Base-by-base conservation (phyloP, 2,329 filamentous ascomycete species). In the Pseudopithomyces chartarum region DNA sequence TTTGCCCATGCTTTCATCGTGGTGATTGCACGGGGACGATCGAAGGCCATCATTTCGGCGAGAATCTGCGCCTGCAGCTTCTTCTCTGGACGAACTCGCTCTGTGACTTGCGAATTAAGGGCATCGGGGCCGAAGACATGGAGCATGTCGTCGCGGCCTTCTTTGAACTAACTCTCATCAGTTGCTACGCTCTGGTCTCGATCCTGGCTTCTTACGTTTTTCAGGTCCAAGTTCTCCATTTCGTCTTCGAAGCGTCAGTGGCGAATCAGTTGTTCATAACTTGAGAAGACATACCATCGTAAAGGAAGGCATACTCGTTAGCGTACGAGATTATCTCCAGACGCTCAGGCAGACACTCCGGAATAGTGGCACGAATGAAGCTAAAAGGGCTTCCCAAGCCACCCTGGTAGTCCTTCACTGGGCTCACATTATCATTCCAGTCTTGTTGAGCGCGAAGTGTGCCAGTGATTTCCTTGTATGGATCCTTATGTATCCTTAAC, bases 251-350 rank as follows among this genome's bases (percentile, higher is more conserved):
- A 6, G 43, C 38, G 45, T 57, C 19, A 54, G 46, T 33, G 29
- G 26, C 39, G 13, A 39, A 19, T 20, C 38, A 6, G 15, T 7
- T 13, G 11, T 12, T 10, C 13, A 19, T 36, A 29, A 49, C 38
- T 29, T 55, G 39, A 7, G 10, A 7, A 12, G 12, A 22, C 56
- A 34, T 63, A 73, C 71, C 72, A 57, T 79, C 77, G 59, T 78
- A 68, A 6, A 79, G 65, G 52, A 79, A 78, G 1, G 69, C 75
- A 56, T 74, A 78, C 55, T 79, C 77, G 36, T 76, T 75, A 1
- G 73, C 73, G 56, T 78, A 79, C 2, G 69, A 70, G 26, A 77
- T 57, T 19, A 77, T 65, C 56, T 78, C 75, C 2, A 79, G 61
- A 20, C 77, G 61, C n/a, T 78, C 74, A 2, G 76, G 76, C 2